Evolutionary conservation across 176 grass and related monocot genomes (phyloP).

Genomic region (Zizania latifolia): DNA sequence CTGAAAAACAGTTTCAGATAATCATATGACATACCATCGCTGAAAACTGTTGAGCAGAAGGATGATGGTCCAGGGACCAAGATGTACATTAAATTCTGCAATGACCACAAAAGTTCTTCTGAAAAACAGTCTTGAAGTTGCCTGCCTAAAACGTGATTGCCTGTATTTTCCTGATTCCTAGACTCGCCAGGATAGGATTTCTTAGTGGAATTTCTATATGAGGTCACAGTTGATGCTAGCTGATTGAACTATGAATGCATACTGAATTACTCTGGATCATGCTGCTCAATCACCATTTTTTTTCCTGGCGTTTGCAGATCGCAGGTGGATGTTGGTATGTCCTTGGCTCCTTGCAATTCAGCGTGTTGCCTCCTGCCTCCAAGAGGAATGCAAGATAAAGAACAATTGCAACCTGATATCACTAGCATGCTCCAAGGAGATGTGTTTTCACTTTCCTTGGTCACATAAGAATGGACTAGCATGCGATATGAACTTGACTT

Average conservation of each 20-base stretch:
- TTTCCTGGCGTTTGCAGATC: conserved; percentile 54
- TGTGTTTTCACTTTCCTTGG: conserved; percentile 41
- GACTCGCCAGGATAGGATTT: background rate
- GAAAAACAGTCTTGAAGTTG: background rate
- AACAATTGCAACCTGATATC: conserved; percentile 65
- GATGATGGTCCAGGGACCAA: background rate
- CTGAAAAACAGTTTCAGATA: background rate
- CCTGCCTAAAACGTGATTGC: background rate
- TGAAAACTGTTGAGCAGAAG: background rate
- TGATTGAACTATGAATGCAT: background rate
- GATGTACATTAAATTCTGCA: background rate
- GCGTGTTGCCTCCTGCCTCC: conserved; percentile 67
- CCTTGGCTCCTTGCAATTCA: conserved; percentile 98
- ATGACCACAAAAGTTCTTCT: background rate
- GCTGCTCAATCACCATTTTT: background rate
- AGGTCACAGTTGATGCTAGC: too few species aligned
- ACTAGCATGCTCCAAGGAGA: conserved; percentile 52
- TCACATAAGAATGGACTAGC: conserved; percentile 32
- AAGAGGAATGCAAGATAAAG: conserved; percentile 54
- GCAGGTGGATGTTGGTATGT: conserved; percentile 94
- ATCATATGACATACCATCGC: background rate
- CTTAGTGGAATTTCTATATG: too few species aligned
- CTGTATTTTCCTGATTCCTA: background rate
- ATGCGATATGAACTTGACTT: conserved; percentile 44
- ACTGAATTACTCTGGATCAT: background rate